Percentiles rank a stretch among this genome's conserved stretches.
These are phyloP conservation scores for Boletellus emodensis DNA, from an alignment of 768 basidiomycete species.

Conservation along the genomic window DNA sequence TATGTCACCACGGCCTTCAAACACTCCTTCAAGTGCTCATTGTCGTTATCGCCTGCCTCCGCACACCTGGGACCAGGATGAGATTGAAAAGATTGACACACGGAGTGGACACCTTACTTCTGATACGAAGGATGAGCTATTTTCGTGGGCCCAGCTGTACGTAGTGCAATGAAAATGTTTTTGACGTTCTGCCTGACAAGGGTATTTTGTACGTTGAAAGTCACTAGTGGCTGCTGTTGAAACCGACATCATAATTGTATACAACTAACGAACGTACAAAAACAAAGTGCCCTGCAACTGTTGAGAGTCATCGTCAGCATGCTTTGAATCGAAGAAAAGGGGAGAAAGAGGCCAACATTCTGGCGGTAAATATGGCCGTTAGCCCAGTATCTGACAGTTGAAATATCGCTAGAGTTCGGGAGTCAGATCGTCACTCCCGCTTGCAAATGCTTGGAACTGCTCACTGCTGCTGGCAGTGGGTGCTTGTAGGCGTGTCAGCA, in stretches of 20 bases:
- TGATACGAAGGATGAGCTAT: conserved; percentile 8
- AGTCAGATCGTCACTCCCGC: background rate
- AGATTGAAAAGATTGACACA: too few relatives aligned
- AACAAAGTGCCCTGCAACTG: conserved; percentile 46
- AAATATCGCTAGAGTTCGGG: background rate
- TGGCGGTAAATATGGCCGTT: conserved; percentile 38
- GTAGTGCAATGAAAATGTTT: conserved; percentile 11
- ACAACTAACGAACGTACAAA: conserved; percentile 36
- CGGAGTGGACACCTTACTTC: background rate
- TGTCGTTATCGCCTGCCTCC: background rate
- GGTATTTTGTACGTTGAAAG: conserved; percentile 25
- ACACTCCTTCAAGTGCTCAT: conserved; percentile 15
- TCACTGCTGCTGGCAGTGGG: conserved; percentile 27
- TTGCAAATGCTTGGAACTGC: background rate
- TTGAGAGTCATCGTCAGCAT: background rate
- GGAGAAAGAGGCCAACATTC: conserved; percentile 37
- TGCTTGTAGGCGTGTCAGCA: conserved; percentile 30
- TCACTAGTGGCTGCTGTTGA: conserved; percentile 2
- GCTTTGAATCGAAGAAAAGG: background rate
- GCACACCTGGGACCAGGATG: background rate
- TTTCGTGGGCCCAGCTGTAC: background rate
- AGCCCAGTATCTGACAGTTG: conserved; percentile 9
- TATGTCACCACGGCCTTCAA: conserved; percentile 13
- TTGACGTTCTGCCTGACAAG: conserved; percentile 1
- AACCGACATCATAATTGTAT: background rate